Base-by-base conservation (phyloP, 495 filamentous ascomycete species). In the Letharia lupina region DNA sequence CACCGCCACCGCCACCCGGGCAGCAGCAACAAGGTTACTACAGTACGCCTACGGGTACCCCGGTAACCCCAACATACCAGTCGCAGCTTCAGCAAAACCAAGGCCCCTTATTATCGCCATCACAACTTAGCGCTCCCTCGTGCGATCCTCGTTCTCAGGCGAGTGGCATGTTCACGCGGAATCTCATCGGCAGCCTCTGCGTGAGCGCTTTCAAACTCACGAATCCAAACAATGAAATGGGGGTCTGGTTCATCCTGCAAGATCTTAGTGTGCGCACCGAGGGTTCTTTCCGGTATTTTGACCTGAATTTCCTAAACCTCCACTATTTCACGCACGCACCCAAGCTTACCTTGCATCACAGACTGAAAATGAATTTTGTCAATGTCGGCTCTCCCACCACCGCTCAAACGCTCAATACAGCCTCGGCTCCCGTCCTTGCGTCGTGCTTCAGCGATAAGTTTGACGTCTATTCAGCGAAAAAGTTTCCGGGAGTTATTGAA, bases 241-340 rank as follows among this genome's bases (percentile, higher is more conserved):
- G 92, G 13, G 92, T 96, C 58, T 98, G 94, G 94, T 98, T 98
- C 69, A 90, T 98, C 67, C 80, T 98, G 50, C 94, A 97, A 75
- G 94, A 98, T 79, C 78, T 98, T 16, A 96, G 91, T 71, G 93
- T 98, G 37, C 81, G 94, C 58, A 96, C 91, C 11, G 94, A 98
- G 74, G 94, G 94, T 20, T 80, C 77, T 62, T 98, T 97, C 77
- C 83, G 92, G 93, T 95, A 83, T 68, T 83, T 71, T 35, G 16
- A 37, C 28, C 54, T 33, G 23, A 28, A 28, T 10, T 37, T 10
- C 33, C 28, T 33, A 6, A 18, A 8, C 15, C n/a, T 12, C 11
- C 7, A n/a, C 0, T 12, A 58, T 28, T 28, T 28, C 12, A 18
- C 0, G 9, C 16, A 39, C 37, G 81, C 77, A 15, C 76, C 84